These are phyloP conservation scores for Picea sitchensis DNA, from an alignment of 75 land plant species.

Conservation along the genomic window DNA sequence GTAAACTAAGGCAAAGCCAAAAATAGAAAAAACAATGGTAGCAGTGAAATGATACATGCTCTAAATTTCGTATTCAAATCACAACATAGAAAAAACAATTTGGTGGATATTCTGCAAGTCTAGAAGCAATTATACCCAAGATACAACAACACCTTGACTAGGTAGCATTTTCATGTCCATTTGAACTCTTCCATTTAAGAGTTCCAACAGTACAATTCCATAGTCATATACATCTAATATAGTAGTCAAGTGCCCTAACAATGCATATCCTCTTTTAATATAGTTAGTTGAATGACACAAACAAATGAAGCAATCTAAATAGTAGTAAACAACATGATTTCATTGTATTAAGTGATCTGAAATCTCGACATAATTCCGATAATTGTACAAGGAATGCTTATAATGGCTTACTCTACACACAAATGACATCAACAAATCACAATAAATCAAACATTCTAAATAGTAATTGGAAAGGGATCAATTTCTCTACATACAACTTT, in stretches of 20 bases:
- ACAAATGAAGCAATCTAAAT: background rate
- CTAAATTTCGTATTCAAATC: too few species aligned
- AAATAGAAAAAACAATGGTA: conserved; percentile 14
- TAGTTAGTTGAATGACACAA: background rate
- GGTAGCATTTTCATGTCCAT: too few species aligned
- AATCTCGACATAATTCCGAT: background rate
- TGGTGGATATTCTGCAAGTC: background rate
- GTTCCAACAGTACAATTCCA: too few species aligned
- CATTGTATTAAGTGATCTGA: background rate
- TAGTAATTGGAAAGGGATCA: too few species aligned
- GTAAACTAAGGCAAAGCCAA: conserved; percentile 83
- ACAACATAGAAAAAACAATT: too few species aligned
- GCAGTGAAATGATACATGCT: too few species aligned
- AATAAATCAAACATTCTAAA: too few species aligned
- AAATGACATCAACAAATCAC: background rate
- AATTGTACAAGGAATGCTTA: background rate
- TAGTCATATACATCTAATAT: conserved; percentile 91
- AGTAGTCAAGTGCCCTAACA: conserved; percentile 76
- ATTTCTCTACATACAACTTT: too few species aligned
- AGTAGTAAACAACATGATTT: background rate
- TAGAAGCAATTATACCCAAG: conserved; percentile 43
- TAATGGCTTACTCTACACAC: background rate
- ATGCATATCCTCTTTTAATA: conserved; percentile 52
- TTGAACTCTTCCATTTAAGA: too few species aligned
- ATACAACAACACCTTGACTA: too few species aligned